phyloP scores from a whole-genome alignment of 192 early-diverging fungal species.

The Martensiomyces pterosporus region DNA sequence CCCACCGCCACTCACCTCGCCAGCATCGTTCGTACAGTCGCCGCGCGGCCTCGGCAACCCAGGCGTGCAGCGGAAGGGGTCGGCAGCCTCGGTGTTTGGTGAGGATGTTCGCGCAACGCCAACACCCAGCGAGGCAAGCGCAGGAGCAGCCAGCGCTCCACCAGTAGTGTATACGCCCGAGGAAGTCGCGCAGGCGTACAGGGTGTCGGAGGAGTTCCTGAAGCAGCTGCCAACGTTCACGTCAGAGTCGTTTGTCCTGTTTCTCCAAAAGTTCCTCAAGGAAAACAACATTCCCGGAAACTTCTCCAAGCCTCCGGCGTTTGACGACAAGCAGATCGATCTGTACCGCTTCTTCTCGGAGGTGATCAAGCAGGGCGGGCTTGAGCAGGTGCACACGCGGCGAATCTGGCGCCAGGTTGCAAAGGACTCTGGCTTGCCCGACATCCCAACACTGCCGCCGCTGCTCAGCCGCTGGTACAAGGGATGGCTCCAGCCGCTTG shows the following conservation, averaged over 20 bases:
- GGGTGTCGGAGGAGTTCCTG: constrained; percentile 37
- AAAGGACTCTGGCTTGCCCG: constrained; percentile 40
- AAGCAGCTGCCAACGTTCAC: constrained; percentile 34
- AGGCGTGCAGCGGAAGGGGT: constrained; percentile 26
- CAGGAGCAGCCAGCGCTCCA: neutral
- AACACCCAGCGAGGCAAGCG: constrained; percentile 31
- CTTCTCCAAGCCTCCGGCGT: constrained; percentile 38
- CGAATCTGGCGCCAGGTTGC: constrained; percentile 49
- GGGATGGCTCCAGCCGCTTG: constrained; percentile 47
- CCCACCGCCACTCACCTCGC: constrained; percentile 14
- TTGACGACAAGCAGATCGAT: constrained; percentile 33
- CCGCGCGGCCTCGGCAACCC: constrained; percentile 10
- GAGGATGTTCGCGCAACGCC: constrained; percentile 34
- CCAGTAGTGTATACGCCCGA: constrained; percentile 24
- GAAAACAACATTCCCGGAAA: constrained; percentile 36
- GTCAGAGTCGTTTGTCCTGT: constrained; percentile 30
- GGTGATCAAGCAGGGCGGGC: constrained; percentile 40
- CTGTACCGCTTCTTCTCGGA: constrained; percentile 47
- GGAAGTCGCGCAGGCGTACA: constrained; percentile 37
- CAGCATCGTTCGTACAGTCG: constrained; percentile 12
- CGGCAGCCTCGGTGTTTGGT: constrained; percentile 22
- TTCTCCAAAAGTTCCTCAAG: constrained; percentile 40
- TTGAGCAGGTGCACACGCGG: constrained; percentile 44
- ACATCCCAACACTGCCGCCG: constrained; percentile 41
- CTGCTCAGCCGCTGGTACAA: constrained; percentile 52